Percentiles rank a stretch among this genome's conserved stretches.
Evolutionary conservation across 2,329 filamentous ascomycete species (phyloP).

Genomic region (Clarireedia hainanense): DNA sequence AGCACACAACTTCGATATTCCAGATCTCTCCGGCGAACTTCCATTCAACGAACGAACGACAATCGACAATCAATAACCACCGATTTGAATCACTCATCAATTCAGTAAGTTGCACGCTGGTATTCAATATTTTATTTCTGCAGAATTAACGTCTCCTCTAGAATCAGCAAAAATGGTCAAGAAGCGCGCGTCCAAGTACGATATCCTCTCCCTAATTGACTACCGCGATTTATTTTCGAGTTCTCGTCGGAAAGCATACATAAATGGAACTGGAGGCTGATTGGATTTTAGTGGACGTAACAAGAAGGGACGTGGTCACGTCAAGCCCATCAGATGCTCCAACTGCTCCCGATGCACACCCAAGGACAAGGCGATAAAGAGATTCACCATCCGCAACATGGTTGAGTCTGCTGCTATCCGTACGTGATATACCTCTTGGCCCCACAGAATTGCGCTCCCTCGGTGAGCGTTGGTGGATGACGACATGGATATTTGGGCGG

Average conservation of each 20-base stretch:
- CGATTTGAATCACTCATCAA: conserved; percentile 16
- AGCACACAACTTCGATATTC: conserved; percentile 8
- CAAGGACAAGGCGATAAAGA: conserved; percentile 99
- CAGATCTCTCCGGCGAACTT: not conserved
- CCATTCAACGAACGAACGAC: conserved; percentile 4
- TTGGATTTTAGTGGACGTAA: conserved; percentile 71
- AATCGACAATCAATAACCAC: conserved; percentile 11
- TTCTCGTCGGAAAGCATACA: not conserved
- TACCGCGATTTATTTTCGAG: not conserved
- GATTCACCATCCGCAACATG: conserved; percentile 99
- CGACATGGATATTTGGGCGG: not conserved
- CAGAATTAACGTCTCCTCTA: conserved; percentile 19
- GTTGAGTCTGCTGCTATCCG: conserved; percentile 99
- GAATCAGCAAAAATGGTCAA: conserved; percentile 61
- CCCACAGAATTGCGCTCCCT: too few relatives aligned
- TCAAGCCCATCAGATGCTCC: conserved; percentile 96
- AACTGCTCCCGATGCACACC: conserved; percentile 64
- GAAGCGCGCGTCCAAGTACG: conserved; percentile 64
- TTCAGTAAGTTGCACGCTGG: conserved; percentile 13
- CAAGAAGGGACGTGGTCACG: conserved; percentile 99
- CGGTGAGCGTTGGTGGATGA: too few relatives aligned
- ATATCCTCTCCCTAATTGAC: conserved; percentile 17
- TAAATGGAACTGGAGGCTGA: not conserved
- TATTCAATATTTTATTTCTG: not conserved
- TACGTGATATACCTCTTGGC: conserved; percentile 46